Base-by-base conservation (phyloP, 345 rosid genomes). In the Gossypium ekmanianum region DNA sequence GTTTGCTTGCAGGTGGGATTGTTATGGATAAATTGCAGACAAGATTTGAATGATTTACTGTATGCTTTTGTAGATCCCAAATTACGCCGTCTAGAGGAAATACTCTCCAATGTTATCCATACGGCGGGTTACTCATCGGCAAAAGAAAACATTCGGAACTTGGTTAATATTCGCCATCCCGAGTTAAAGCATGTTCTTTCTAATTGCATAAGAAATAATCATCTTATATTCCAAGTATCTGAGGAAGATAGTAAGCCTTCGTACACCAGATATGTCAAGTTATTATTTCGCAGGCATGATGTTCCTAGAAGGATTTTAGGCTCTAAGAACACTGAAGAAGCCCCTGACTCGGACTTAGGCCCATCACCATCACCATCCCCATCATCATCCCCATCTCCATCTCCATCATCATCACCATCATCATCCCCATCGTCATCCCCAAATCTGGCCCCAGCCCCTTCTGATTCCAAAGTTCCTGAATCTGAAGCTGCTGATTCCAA, bases 21-120 rank as follows among this genome's bases (percentile, higher is more conserved):
- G 73, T 75, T 89, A 70, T 87, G 87, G 91, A 76, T 73, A 75
- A 79, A 78, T 73, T 92, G 98, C 82, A 75, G 87, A 87, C 78
- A 84, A 55, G 92, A 90, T 74, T 79, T 90, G 79, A 78, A 75
- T 69, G 80, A 71, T 63, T 82, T 90, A 77, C 83, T 81, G 78
- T 90, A 88, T 20, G 79, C 79, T 77, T 75, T 84, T 41, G 81
- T 79, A 76, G 89, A 75, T 68, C 82, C 84, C 51, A 73, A 77
- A 79, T 78, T 84, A 58, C 85, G 87, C 80, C 78, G 79, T 62
- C 81, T 80, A 62, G 83, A 81, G 79, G 81, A 78, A 76, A 79
- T 68, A 9, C 75, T 72, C 65, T 62, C 76, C 34, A 16, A 62
- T 59, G 75, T 67, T 57, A 70, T 75, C 18, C 12, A 71, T 52